Conservation (phyloP, 768 basidiomycete species). For the Epithele typhae region DNA sequence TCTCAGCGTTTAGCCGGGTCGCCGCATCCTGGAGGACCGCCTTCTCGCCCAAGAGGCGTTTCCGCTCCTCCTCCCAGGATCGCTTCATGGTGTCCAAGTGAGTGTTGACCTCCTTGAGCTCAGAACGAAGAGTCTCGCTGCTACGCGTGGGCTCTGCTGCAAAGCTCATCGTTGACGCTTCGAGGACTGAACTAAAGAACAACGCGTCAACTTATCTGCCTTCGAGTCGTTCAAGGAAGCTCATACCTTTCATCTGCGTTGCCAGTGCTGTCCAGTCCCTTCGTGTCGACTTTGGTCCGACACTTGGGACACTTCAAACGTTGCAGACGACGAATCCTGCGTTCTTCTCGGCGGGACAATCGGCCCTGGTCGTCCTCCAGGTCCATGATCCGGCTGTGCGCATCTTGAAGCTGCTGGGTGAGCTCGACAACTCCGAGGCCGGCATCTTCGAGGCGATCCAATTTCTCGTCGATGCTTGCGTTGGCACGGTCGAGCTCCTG, state of each 20-base stretch:
- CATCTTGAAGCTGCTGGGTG: conserved; percentile 68
- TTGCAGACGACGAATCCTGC: conserved; percentile 56
- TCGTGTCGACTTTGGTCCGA: conserved; percentile 54
- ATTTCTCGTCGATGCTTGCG: conserved; percentile 82
- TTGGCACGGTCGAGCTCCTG: conserved; percentile 75
- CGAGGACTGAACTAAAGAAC: conserved; percentile 43
- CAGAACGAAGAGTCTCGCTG: conserved; percentile 55
- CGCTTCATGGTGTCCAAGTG: conserved; percentile 63
- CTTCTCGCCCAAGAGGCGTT: conserved; percentile 62
- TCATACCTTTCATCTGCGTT: conserved; percentile 63
- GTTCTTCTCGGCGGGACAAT: conserved; percentile 63
- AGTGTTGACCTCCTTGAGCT: conserved; percentile 56
- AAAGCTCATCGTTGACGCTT: conserved; percentile 43
- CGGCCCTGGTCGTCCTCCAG: conserved; percentile 70
- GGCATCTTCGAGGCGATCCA: conserved; percentile 80
- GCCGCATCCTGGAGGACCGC: conserved; percentile 69
- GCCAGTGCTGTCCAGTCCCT: conserved; percentile 33
- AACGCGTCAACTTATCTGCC: too few species aligned
- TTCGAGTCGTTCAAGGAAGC: too few species aligned
- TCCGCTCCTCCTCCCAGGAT: conserved; percentile 68
- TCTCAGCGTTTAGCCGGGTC: conserved; percentile 57
- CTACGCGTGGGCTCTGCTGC: conserved; percentile 59
- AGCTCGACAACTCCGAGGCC: conserved; percentile 71
- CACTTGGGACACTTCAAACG: conserved; percentile 69
- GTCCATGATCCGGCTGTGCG: conserved; percentile 46